These are phyloP conservation scores for Cytospora leucostoma DNA, from an alignment of 2,329 filamentous ascomycete genomes.

Conservation along the genomic window DNA sequence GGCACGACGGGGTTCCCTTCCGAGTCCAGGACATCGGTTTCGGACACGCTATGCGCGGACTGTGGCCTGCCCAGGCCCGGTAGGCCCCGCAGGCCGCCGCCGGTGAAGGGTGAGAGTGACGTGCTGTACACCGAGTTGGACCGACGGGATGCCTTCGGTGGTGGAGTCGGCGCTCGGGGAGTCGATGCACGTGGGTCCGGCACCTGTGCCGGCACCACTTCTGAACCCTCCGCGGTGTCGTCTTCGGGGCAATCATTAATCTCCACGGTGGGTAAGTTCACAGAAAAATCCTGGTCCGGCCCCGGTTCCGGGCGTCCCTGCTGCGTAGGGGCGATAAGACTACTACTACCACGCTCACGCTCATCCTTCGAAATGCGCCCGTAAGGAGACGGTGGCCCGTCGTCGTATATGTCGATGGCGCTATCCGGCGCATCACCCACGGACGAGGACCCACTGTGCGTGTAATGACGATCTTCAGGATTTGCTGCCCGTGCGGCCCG, in stretches of 20 bases:
- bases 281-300: conserved; percentile 28
- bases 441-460: conserved; percentile 33
- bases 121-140: conserved; percentile 13
- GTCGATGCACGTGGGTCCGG: conserved; percentile 29
- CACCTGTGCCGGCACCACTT: conserved; percentile 17
- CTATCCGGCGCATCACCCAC: conserved; percentile 43
- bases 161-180: conserved; percentile 34
- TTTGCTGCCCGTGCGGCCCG: conserved; percentile 12
- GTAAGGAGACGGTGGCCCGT: conserved; percentile 32
- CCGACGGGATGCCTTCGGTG: conserved; percentile 32
- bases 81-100: conserved; percentile 3
- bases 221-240: conserved; percentile 26
- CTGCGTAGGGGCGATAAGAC: conserved; percentile 8
- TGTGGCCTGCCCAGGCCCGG: conserved; percentile 10
- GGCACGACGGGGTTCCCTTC: conserved; percentile 21
- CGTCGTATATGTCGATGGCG: conserved; percentile 42
- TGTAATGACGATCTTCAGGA: conserved; percentile 11
- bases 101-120: background rate
- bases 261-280: conserved; percentile 35
- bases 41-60: conserved; percentile 22
- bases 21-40: conserved; percentile 21
- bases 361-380: conserved; percentile 28
- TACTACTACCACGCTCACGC: background rate
- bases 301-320: conserved; percentile 4
- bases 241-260: conserved; percentile 35